These are phyloP conservation scores for Daldinia grandis DNA, from an alignment of 495 filamentous ascomycete species.

Conservation along the genomic window DNA sequence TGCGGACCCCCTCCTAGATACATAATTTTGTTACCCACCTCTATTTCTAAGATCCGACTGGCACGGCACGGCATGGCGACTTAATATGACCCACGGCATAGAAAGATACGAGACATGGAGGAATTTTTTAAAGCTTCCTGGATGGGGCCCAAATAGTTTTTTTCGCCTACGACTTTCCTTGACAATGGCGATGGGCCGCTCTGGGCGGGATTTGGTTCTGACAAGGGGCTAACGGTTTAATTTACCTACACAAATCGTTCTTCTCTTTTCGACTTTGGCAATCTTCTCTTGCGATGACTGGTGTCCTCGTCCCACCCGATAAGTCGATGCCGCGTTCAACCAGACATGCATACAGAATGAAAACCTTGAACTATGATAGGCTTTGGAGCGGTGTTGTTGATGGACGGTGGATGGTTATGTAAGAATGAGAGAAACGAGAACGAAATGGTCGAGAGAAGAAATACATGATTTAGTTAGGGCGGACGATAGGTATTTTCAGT, in stretches of 20 bases:
- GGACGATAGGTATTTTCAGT: not conserved
- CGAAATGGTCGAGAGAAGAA: not conserved
- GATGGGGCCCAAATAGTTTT: slow-evolving; percentile 14
- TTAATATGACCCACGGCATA: slow-evolving; percentile 49
- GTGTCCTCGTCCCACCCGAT: not conserved
- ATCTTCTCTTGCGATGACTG: slow-evolving; percentile 5
- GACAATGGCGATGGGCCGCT: slow-evolving; percentile 25
- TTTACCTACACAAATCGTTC: slow-evolving; percentile 10
- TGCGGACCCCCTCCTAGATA: slow-evolving; percentile 20
- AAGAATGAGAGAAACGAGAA: slow-evolving; percentile 8
- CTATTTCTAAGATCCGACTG: slow-evolving; percentile 28
- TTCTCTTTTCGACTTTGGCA: slow-evolving; percentile 29
- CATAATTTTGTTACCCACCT: slow-evolving; percentile 22
- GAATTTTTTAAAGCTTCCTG: slow-evolving; percentile 28
- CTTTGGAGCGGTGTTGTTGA: not conserved
- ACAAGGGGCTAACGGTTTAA: slow-evolving; percentile 25
- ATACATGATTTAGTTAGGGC: not conserved
- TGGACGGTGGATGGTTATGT: not conserved
- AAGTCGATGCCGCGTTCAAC: slow-evolving; percentile 1
- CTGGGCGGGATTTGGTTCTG: slow-evolving; percentile 24
- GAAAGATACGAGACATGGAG: slow-evolving; percentile 42
- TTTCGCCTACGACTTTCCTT: slow-evolving; percentile 38
- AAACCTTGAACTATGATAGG: not conserved
- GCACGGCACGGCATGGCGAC: slow-evolving; percentile 30
- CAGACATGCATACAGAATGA: not conserved